phyloP scores from a whole-genome alignment of 352 stramenopile species.

The Globisporangium spinosum region DNA sequence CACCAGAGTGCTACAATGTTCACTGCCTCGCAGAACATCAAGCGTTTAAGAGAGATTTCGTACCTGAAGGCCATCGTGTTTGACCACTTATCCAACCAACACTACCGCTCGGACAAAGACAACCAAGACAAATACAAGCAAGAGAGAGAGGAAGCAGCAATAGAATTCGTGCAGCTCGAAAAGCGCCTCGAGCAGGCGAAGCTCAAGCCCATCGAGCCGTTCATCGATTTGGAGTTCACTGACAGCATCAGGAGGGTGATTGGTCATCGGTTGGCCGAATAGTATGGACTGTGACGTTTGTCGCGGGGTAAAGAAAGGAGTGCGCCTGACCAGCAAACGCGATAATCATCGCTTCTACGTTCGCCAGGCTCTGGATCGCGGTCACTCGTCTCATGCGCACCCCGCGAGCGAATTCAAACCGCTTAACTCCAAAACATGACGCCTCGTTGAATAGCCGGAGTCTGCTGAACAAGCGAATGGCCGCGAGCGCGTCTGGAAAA shows the following conservation, averaged over 20 bases:
- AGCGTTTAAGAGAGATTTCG: conserved; percentile 33
- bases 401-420: conserved; percentile 18
- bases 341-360: conserved; percentile 22
- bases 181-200: conserved; percentile 27
- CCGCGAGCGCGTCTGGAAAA: conserved; percentile 16
- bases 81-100: conserved; percentile 24
- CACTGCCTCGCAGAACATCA: conserved; percentile 30
- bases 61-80: conserved; percentile 43
- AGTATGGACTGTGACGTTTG: conserved; percentile 7
- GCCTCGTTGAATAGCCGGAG: conserved; percentile 59
- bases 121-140: not conserved
- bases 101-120: not conserved
- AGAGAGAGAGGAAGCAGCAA: conserved; percentile 23
- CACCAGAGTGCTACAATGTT: conserved; percentile 31
- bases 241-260: conserved; percentile 17
- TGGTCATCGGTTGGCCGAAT: conserved; percentile 3
- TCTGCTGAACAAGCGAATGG: conserved; percentile 57
- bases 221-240: conserved; percentile 29
- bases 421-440: conserved; percentile 66
- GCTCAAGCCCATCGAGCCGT: conserved; percentile 28
- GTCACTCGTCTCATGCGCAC: conserved; percentile 25
- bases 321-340: conserved; percentile 37
- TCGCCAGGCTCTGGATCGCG: conserved; percentile 16
- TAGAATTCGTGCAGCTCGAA: conserved; percentile 28
- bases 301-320: conserved; percentile 19